Base-by-base conservation (phyloP, 116 monocot genomes). In the Zostera marina region DNA sequence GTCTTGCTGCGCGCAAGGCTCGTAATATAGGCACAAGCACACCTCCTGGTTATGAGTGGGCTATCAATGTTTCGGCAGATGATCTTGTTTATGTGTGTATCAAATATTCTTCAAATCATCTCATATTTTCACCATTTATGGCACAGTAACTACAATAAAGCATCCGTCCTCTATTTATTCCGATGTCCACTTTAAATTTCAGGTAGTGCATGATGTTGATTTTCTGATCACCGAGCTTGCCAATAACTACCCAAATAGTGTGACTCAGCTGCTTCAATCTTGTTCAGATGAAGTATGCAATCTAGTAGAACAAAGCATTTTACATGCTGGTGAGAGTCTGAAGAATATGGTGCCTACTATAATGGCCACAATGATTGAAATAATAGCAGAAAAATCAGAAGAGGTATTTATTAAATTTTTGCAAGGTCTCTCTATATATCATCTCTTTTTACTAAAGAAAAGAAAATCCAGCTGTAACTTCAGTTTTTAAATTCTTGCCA, bases 131-230 rank as follows among this genome's bases (percentile, higher is more conserved):
- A 26, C 26, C 26, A 26, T 26, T 26, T 26, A 26, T 26, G 26
- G 26, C 26, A 26, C 26, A 26, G 26, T 2, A 26, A 26, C 26
- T 26, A 26, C 26, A 26, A 1, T 26, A 26, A 26, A 26, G 26
- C 26, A 26, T 4, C 1, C n/a, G n/a, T n/a, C n/a, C n/a, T n/a
- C n/a, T n/a, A n/a, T n/a, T n/a, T n/a, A n/a, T n/a, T n/a, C n/a
- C n/a, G n/a, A n/a, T 26, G 26, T 26, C 26, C 17, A 15, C 17
- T 15, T 17, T 64, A 11, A 24, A 25, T 14, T 66, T 26, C 24
- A 98, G 96, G 76, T 98, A 64, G 76, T 86, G 59, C 90, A 89
- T 79, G 96, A 98, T 75, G 66, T 89, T 41, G 22, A 55, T 56
- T 63, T 49, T 63, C 42, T 98, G 58, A 69, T 73, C 46, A 52